Percentiles rank a stretch among this genome's conserved stretches.
These are phyloP conservation scores for Lasiodiplodia gonubiensis DNA, from an alignment of 2,329 filamentous ascomycete genomes.

Conservation along the genomic window DNA sequence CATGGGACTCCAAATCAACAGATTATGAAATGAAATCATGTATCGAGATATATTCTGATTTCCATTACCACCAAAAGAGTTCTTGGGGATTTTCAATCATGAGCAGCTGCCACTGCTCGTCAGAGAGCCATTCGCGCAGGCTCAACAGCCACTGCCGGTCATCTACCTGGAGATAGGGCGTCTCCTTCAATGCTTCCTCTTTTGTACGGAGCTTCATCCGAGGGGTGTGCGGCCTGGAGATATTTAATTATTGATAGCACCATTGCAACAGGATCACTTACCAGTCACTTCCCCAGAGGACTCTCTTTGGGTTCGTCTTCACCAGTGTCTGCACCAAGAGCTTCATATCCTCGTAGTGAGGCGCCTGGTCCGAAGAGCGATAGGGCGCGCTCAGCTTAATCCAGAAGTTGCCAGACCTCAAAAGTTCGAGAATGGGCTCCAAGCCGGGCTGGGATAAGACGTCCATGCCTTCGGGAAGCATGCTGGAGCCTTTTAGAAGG, in stretches of 20 bases:
- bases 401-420: conserved; percentile 42
- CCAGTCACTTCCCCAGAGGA: conserved; percentile 51
- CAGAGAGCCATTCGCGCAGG: conserved; percentile 36
- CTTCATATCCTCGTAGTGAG: conserved; percentile 42
- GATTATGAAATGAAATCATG: too few species aligned
- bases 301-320: conserved; percentile 40
- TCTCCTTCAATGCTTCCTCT: conserved; percentile 44
- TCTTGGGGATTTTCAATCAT: conserved; percentile 29
- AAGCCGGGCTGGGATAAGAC: conserved; percentile 41
- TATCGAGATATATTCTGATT: background rate
- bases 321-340: conserved; percentile 41
- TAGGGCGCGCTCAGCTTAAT: conserved; percentile 50
- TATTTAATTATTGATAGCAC: background rate
- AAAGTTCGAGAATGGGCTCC: conserved; percentile 39
- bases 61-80: conserved; percentile 14
- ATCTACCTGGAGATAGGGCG: conserved; percentile 37
- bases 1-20: too few species aligned
- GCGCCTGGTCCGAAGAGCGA: conserved; percentile 40
- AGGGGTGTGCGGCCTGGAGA: conserved; percentile 45
- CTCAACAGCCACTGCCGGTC: conserved; percentile 38
- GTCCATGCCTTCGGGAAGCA: conserved; percentile 36
- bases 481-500: conserved; percentile 44
- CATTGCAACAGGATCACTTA: conserved; percentile 22
- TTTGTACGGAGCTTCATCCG: conserved; percentile 45
- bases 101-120: conserved; percentile 30